Base-by-base conservation (phyloP, 768 basidiomycete species). In the Trichaptum fuscoviolaceum region DNA sequence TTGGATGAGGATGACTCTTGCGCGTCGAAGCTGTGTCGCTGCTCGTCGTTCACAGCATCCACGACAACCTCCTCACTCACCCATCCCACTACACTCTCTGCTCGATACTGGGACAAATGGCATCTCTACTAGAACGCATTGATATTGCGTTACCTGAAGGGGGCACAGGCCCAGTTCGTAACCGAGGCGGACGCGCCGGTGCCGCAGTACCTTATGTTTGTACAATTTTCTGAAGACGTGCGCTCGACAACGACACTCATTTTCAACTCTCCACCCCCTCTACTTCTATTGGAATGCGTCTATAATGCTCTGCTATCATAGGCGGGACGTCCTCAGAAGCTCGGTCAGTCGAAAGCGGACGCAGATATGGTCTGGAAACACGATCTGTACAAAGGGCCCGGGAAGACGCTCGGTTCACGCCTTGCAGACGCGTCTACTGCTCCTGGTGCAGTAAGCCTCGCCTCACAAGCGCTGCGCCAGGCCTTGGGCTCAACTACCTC, bases 301-400 rank as follows among this genome's bases (percentile, higher is more conserved):
- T 20, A 17, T 17, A 18, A 0, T 35, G 26, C 18, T 61, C 15
- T 24, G 26, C 23, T 18, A 4, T 12, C 15, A 12, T 86, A 87
- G 75, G 85, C 85, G 77, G 75, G 85, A 82, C 68, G 68, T 66
- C 70, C 67, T 72, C 63, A 86, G 75, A 80, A 78, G 68, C 85
- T 25, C 12, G 34, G 87, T 62, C 75, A 82, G 52, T 82, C 87
- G 35, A 90, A 88, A 73, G 87, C 88, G 73, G 84, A 91, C 71
- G 72, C 85, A 57, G 86, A 92, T 69, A 79, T 82, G 23, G 80
- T 79, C 57, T 92, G 90, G 90, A 81, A 87, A 57, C 90, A 92
- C 71, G 90, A 92, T 74, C 75, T 91, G 64, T 92, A 84, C 70
- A 84, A 86, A 73, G 85, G 85, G 17, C 76, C 76, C 0, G 59